phyloP scores from a whole-genome alignment of 2,329 filamentous ascomycete genomes.

The Cytospora chrysosperma region DNA sequence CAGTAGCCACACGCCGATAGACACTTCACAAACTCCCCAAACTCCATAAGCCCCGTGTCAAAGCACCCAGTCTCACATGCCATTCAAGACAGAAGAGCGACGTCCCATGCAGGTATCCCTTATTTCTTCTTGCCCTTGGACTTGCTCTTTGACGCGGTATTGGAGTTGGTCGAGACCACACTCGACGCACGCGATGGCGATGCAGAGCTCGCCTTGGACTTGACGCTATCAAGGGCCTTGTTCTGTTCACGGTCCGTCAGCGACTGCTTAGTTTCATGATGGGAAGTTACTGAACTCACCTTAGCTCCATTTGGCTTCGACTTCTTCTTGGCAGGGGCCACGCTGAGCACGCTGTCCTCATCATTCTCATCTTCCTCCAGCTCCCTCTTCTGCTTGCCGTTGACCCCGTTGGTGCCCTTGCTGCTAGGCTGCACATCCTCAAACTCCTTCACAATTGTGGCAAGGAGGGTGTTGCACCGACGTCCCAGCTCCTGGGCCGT shows the following conservation, averaged over 20 bases:
- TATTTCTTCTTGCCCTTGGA: conserved; percentile 55
- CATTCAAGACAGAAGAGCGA: not conserved
- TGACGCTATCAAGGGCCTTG: conserved; percentile 87
- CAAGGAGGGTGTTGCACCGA: conserved; percentile 89
- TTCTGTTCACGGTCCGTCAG: conserved; percentile 57
- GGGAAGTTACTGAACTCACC: conserved; percentile 53
- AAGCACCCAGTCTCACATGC: not conserved
- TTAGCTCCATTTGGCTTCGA: conserved; percentile 77
- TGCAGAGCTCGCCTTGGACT: conserved; percentile 75
- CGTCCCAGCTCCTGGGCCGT: conserved; percentile 91
- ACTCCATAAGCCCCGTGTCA: conserved; percentile 11
- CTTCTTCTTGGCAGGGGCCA: conserved; percentile 92
- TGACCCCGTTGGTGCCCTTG: conserved; percentile 55
- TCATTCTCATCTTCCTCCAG: conserved; percentile 80
- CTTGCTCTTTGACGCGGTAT: conserved; percentile 45
- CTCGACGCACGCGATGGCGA: conserved; percentile 84
- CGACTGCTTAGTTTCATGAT: conserved; percentile 3
- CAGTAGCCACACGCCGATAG: not conserved
- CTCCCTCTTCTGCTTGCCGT: conserved; percentile 73
- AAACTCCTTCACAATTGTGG: conserved; percentile 92
- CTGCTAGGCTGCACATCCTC: conserved; percentile 62
- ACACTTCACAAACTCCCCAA: conserved; percentile 9
- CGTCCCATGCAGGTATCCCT: not conserved
- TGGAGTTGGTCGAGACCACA: conserved; percentile 72
- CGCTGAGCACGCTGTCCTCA: conserved; percentile 75